phyloP scores from a whole-genome alignment of 371 early-diverging fungal genomes.

The Saksenaea vasiformis region DNA sequence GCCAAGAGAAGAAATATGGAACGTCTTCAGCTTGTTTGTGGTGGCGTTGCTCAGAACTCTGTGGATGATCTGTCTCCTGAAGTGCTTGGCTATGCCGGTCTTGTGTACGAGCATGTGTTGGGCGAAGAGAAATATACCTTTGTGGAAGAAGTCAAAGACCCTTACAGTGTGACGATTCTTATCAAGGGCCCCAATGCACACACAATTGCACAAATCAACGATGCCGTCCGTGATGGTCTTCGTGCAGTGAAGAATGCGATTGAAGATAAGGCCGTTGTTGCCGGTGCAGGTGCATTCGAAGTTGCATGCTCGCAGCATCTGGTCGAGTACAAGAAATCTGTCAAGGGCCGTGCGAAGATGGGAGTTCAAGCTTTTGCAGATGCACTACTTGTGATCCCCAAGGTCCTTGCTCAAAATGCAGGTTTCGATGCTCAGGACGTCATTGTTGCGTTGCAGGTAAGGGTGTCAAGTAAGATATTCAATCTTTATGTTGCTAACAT shows the following conservation, averaged over 20 bases:
- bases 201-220: conserved; percentile 95
- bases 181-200: conserved; percentile 97
- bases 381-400: conserved; percentile 95
- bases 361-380: conserved; percentile 98
- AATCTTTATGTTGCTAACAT: neutral
- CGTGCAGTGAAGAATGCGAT: conserved; percentile 97
- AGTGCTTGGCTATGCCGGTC: conserved; percentile 93
- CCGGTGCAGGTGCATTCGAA: conserved; percentile 98
- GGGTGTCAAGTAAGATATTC: neutral
- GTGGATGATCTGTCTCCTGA: conserved; percentile 93
- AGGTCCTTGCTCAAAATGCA: conserved; percentile 94
- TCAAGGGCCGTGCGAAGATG: conserved; percentile 95
- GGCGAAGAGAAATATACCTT: conserved; percentile 99
- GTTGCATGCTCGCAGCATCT: conserved; percentile 85
- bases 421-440: conserved; percentile 98
- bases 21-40: conserved; percentile 97
- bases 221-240: conserved; percentile 98
- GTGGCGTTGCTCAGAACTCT: conserved; percentile 97
- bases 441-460: conserved; percentile 84
- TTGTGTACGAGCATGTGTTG: conserved; percentile 95
- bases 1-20: conserved; percentile 99
- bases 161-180: conserved; percentile 94
- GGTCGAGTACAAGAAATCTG: conserved; percentile 82
- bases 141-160: conserved; percentile 96
- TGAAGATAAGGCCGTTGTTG: conserved; percentile 90